These are phyloP conservation scores for Neofusicoccum parvum DNA, from an alignment of 2,329 filamentous ascomycete genomes.

Conservation along the genomic window DNA sequence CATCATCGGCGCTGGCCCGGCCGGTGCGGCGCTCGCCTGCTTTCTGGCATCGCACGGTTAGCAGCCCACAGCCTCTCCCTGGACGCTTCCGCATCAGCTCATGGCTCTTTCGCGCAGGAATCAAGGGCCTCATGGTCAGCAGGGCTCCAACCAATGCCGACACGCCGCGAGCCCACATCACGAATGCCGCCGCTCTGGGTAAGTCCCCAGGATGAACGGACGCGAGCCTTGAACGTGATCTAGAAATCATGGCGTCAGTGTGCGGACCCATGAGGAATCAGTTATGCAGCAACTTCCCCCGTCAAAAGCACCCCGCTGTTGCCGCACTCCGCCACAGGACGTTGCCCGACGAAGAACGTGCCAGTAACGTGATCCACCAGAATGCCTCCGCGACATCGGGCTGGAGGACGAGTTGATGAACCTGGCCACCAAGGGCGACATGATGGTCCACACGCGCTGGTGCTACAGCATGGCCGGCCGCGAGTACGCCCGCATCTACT, in stretches of 20 bases:
- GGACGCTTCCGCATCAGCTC: not conserved
- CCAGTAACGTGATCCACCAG: constrained; percentile 30
- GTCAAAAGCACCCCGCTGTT: too few relatives aligned
- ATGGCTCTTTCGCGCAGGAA: constrained; percentile 33
- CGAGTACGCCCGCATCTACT: constrained; percentile 46
- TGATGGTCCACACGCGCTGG: constrained; percentile 47
- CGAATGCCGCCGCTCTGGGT: constrained; percentile 59
- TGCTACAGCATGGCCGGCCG: constrained; percentile 49
- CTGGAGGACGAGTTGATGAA: constrained; percentile 41
- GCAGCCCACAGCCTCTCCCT: not conserved
- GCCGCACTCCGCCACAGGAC: too few relatives aligned
- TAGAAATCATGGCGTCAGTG: too few relatives aligned
- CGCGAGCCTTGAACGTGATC: too few relatives aligned
- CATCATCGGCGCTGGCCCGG: constrained; percentile 56
- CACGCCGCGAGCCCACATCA: constrained; percentile 63
- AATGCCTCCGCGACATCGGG: constrained; percentile 50
- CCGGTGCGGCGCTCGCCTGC: constrained; percentile 57
- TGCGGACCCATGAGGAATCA: too few relatives aligned
- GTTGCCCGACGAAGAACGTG: too few relatives aligned
- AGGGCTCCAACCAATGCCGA: constrained; percentile 54
- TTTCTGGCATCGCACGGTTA: constrained; percentile 54
- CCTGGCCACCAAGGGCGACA: constrained; percentile 35
- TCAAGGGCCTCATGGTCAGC: constrained; percentile 58
- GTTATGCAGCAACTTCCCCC: too few relatives aligned
- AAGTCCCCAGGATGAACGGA: constrained; percentile 17